Evolutionary conservation across 441 rosid species (phyloP).

Genomic region (Corymbia calophylla): DNA sequence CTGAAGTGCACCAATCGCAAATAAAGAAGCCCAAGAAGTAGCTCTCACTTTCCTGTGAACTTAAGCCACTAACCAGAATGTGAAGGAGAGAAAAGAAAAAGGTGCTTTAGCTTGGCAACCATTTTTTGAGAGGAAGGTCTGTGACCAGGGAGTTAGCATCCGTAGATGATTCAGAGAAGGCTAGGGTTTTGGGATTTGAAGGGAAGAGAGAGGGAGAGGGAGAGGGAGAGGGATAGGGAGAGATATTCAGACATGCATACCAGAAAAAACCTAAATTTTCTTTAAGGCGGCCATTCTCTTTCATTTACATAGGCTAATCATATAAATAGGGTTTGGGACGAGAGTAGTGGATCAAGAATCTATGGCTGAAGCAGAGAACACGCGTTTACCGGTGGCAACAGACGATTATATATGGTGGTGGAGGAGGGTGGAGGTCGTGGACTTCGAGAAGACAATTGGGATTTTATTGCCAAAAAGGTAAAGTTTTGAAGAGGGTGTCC

Average conservation of each 20-base stretch:
- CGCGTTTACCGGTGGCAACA: not conserved
- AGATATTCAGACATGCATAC: not conserved
- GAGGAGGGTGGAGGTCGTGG: not conserved
- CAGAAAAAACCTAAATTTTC: not conserved
- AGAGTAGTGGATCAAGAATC: not conserved
- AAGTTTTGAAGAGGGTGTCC: not conserved
- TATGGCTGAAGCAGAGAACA: conserved; percentile 3
- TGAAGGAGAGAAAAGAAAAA: not conserved
- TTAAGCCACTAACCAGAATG: not conserved
- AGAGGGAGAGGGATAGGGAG: not conserved
- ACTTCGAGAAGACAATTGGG: not conserved
- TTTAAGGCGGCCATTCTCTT: not conserved
- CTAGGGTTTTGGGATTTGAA: not conserved
- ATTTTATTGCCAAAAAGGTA: not conserved
- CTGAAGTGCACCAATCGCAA: not conserved
- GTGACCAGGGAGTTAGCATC: not conserved
- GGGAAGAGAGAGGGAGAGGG: not conserved
- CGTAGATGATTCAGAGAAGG: not conserved
- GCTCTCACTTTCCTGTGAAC: not conserved
- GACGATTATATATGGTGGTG: not conserved
- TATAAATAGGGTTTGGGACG: not conserved
- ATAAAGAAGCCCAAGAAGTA: not conserved
- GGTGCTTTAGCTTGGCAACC: not conserved
- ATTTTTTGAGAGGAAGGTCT: not conserved
- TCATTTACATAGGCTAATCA: not conserved